phyloP scores from a whole-genome alignment of 257 asterid species.

The Jasminum sambac region DNA sequence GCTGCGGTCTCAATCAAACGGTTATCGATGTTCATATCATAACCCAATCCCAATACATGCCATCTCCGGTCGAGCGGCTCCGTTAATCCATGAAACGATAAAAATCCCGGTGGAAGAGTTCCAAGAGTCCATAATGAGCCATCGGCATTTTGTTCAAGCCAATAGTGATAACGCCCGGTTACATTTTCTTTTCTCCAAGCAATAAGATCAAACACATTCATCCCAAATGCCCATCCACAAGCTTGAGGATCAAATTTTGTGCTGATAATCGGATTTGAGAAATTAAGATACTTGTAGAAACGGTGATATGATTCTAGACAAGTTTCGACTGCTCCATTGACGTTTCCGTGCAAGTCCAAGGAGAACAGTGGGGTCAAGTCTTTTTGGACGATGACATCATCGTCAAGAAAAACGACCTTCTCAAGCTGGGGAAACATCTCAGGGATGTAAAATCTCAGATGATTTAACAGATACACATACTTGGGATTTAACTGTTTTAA shows the following conservation, averaged over 20 bases:
- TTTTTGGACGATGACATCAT: slow-evolving; percentile 58
- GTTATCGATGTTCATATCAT: slow-evolving; percentile 14
- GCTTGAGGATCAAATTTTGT: slow-evolving; percentile 27
- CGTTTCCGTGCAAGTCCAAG: slow-evolving; percentile 27
- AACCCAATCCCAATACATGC: slow-evolving; percentile 33
- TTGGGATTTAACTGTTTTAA: slow-evolving; percentile 41
- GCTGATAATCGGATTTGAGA: slow-evolving; percentile 23
- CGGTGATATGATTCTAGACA: slow-evolving; percentile 26
- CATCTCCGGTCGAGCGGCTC: slow-evolving; percentile 30
- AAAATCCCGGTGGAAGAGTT: slow-evolving; percentile 21
- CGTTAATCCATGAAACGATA: slow-evolving; percentile 27
- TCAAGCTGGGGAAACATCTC: slow-evolving; percentile 53
- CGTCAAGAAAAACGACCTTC: slow-evolving; percentile 53
- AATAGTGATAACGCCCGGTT: slow-evolving; percentile 16
- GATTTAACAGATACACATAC: slow-evolving; percentile 41
- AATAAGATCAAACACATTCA: slow-evolving; percentile 27
- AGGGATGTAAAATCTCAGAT: slow-evolving; percentile 51
- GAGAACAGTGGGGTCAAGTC: slow-evolving; percentile 30
- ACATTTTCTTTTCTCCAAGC: slow-evolving; percentile 24
- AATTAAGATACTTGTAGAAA: slow-evolving; percentile 21
- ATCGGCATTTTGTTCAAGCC: slow-evolving; percentile 24
- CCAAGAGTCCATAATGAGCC: slow-evolving; percentile 23
- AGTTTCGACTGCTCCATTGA: slow-evolving; percentile 33
- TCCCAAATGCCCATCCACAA: slow-evolving; percentile 30
- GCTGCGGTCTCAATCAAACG: slow-evolving; percentile 24